Evolutionary conservation across 441 rosid genomes (phyloP).

Genomic region (Croton laevigatus): DNA sequence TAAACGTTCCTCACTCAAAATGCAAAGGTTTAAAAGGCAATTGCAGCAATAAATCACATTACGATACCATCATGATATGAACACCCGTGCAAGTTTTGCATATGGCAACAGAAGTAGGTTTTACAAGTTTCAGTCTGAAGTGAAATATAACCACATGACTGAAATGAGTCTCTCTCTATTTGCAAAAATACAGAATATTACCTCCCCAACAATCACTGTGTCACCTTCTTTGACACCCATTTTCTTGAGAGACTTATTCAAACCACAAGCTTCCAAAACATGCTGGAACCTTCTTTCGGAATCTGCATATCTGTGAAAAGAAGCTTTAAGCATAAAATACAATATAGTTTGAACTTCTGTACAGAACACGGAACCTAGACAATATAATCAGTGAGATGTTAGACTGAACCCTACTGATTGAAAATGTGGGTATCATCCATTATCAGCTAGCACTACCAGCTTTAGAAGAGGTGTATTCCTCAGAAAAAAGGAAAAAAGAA

Average conservation of each 20-base stretch:
- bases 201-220: slow-evolving; percentile 85
- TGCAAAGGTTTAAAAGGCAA: not conserved
- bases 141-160: not conserved
- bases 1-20: not conserved
- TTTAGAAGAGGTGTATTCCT: too few species aligned
- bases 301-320: slow-evolving; percentile 63
- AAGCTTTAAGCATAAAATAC: not conserved
- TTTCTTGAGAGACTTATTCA: slow-evolving; percentile 60
- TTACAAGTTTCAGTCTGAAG: not conserved
- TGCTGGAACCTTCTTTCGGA: slow-evolving; percentile 90
- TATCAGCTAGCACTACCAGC: slow-evolving; percentile 2
- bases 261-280: slow-evolving; percentile 91
- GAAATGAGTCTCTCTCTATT: not conserved
- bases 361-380: not conserved
- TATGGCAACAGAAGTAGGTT: not conserved
- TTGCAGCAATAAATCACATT: not conserved
- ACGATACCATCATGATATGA: not conserved
- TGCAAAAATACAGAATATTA: slow-evolving; percentile 22
- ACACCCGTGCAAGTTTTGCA: not conserved
- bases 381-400: not conserved
- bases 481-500: not conserved
- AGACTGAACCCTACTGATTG: not conserved
- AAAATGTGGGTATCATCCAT: too few species aligned
- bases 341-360: not conserved
- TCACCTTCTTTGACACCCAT: slow-evolving; percentile 94